Evolutionary conservation across 2,329 filamentous ascomycete species (phyloP), one percentile per base, ranked within the genome.

Genomic region (Ceratocystis ficicola): DNA sequence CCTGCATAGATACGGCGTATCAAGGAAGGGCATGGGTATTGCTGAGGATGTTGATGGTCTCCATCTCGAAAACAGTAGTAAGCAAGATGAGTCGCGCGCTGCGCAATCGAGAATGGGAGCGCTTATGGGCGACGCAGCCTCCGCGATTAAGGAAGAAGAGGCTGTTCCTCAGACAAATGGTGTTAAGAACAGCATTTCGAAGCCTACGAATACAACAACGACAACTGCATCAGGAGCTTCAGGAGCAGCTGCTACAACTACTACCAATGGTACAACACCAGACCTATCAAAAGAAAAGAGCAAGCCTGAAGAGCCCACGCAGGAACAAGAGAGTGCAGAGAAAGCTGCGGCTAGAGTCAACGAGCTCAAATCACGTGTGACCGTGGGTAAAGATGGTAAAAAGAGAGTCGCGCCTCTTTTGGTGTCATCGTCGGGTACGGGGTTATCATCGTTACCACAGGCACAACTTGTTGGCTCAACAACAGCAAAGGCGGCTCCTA

Each of bases 101-200:
- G 92, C 93, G 0, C 90, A 99, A 76, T 94, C 91, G 1, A 85
- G 93, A 70, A 99, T 99, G 94, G 94, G 94, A 12, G 93, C 93
- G n/a, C 77, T 99, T 46, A 99, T 99, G 94, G 93, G 93, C 5
- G 92, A 96, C 72, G 60, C 64, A 10, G 83, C 84, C 50, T 77
- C 77, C 64, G 77, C 73, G n/a, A 76, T 77, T 30, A 59, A 59
- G 55, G 55, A 59, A 59, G 55, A 59, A 17, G 55, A 59, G n/a
- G 8, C 55, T 36, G 55, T 59, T 59, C 6, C 55, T 10, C 55
- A 59, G 55, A 36, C 55, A 7, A 83, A 83, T 65, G 81, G 81
- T 0, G 77, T 73, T 74, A 89, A 80, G 69, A 78, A 79, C 65
- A 77, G 76, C 1, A 73, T 75, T 17, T 65, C 73, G 5, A 74